Base-by-base conservation (phyloP, 75 land plant species). In the Cunninghamia lanceolata region DNA sequence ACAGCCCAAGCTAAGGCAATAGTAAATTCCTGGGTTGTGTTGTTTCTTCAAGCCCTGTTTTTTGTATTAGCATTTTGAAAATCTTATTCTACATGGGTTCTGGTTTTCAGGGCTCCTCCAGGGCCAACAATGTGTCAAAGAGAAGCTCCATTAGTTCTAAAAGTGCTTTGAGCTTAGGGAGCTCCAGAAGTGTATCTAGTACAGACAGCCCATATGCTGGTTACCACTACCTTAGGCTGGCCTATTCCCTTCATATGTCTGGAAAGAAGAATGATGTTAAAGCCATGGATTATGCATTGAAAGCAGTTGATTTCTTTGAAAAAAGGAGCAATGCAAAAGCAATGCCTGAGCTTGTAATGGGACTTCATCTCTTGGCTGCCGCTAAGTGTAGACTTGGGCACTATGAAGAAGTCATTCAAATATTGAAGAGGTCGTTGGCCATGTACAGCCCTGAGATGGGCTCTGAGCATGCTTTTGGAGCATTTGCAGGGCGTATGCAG, bases 341-440 rank as follows among this genome's bases (percentile, higher is more conserved):
- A 63, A 14, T 81, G 73, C 83, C 40, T 50, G 35, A 86, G 82
- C 46, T 83, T 90, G 84, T 91, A 32, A 71, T 85, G 53, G 68
- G 92, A 19, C 68, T 91, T 25, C 91, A 91, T 54, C 90, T 91
- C 13, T 15, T 91, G 34, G 91, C 92, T 35, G 92, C 92, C 1
- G 43, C 82, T 76, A 71, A 90, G 21, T 85, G 89, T 38, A 46
- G 91, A 35, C 84, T 91, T 38, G 92, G 91, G 30, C 75, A 84
- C 35, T 91, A 84, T 85, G 92, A 87, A 42, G 92, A 91, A 59
- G 91, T 85, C 21, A 63, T 90, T 10, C 45, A 53, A 17, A 59
- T 87, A 32, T 75, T 91, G 34, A 50, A 90, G 88, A 68, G 85
- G 36, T 68, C 91, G 13, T 47, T 91, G 56, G 39, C 42, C 3